Percentiles rank a stretch among this genome's conserved stretches.
These are phyloP conservation scores for Blastobotrys arbuscula DNA, from an alignment of 1,139 yeast species.

Conservation along the genomic window DNA sequence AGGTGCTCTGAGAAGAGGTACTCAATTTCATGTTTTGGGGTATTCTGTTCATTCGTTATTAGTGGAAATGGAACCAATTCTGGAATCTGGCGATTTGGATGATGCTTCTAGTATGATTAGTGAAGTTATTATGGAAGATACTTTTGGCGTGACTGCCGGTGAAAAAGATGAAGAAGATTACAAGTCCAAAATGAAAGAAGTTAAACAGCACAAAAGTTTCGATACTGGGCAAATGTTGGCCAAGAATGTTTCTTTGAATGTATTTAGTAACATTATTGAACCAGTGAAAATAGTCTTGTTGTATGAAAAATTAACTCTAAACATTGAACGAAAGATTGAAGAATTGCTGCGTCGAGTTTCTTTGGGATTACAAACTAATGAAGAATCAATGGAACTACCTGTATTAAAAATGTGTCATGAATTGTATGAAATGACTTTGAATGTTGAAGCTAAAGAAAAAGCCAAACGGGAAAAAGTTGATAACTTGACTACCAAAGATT, in stretches of 20 bases:
- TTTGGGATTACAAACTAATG: constrained; percentile 68
- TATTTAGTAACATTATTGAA: constrained; percentile 54
- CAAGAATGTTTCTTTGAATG: constrained; percentile 52
- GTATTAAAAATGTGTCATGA: constrained; percentile 72
- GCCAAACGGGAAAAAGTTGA: constrained; percentile 29
- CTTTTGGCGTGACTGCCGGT: constrained; percentile 86
- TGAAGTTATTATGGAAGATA: constrained; percentile 82
- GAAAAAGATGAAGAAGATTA: constrained; percentile 96
- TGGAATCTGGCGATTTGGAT: constrained; percentile 71
- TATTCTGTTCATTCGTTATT: constrained; percentile 75
- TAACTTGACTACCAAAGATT: constrained; percentile 23
- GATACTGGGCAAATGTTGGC: constrained; percentile 82
- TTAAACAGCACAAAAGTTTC: constrained; percentile 79
- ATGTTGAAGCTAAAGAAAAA: constrained; percentile 26
- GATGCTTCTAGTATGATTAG: constrained; percentile 57
- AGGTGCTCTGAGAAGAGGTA: constrained; percentile 77
- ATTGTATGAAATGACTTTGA: constrained; percentile 52
- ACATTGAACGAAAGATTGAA: constrained; percentile 68
- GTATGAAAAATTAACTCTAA: constrained; percentile 58
- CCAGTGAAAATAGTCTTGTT: constrained; percentile 65
- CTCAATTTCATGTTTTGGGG: constrained; percentile 90
- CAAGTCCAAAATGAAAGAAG: constrained; percentile 81
- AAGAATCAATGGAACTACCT: constrained; percentile 51
- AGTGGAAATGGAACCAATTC: constrained; percentile 43
- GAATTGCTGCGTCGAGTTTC: constrained; percentile 74